Base-by-base conservation (phyloP, 2,329 filamentous ascomycete genomes). In the Fusarium luffae region DNA sequence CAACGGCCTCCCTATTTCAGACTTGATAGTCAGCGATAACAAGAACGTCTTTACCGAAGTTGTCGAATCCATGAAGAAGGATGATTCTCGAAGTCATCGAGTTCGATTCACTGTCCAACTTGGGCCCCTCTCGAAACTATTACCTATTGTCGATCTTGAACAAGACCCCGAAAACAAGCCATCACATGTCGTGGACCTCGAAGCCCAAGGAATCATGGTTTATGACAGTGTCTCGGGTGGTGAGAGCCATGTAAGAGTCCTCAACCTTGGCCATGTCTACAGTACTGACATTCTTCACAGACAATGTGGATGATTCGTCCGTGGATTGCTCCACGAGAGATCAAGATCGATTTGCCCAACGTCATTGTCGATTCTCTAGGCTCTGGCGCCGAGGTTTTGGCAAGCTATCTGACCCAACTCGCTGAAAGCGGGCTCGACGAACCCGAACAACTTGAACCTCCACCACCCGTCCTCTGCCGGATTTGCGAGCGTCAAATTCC, bases 281-380 rank as follows among this genome's bases (percentile, higher is more conserved):
- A 43, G 66, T 73, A 71, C 77, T 80, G 80, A 71, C 65, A 48
- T 49, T 63, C 61, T 70, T 74, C 18, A 50, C 46, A 97, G 93
- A 97, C 93, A 19, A 99, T 99, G 97, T 99, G 96, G 96, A 99
- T 99, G 94, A 89, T 99, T 72, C 92, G 96, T 70, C 96, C 95
- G 4, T 97, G 94, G 81, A 90, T 94, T 42, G 87, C 91, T 42
- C 92, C 95, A 8, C 89, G 94, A 71, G 94, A 98, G 83, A 93
- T 99, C 76, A 97, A 97, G 69, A 98, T 99, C 74, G 96, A 98
- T 78, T 88, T 99, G 9, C 95, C 97, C 18, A 85, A 89, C 60
- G 84, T 97, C 28, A 90, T 99, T 64, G 94, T 98, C 54, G 94
- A 98, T 75, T 95, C 94, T 3, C 86, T 99, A 18, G 96, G 96